A percentile compares a stretch with the other conserved stretches of the same genome.
phyloP scores from a whole-genome alignment of 352 stramenopile genomes.

The Elongisporangium prolatum region DNA sequence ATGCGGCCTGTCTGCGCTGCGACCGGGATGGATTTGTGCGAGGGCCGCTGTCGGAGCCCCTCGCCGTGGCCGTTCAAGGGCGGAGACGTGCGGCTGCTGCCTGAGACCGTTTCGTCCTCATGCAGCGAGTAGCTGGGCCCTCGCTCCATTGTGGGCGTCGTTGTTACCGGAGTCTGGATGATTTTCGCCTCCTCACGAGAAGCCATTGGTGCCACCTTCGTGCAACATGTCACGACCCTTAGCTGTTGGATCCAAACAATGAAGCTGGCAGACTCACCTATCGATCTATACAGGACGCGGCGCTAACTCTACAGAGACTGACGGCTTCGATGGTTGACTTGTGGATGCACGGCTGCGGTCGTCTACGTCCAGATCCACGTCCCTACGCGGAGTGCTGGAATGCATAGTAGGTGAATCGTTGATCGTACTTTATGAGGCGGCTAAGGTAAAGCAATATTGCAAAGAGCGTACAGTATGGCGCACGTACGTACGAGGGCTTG shows the following conservation, averaged over 20 bases:
- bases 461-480: neutral
- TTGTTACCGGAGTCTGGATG: slow-evolving; percentile 6
- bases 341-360: neutral
- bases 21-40: slow-evolving; percentile 6
- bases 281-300: no score
- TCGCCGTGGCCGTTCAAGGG: slow-evolving; percentile 14
- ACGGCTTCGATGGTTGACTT: neutral
- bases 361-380: neutral
- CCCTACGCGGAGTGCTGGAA: neutral
- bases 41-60: neutral
- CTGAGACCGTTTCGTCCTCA: slow-evolving; percentile 19
- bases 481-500: neutral
- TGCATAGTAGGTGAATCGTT: neutral
- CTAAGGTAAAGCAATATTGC: neutral
- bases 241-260: neutral
- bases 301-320: neutral
- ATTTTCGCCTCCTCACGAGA: neutral
- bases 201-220: slow-evolving; percentile 6
- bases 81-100: slow-evolving; percentile 7
- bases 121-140: slow-evolving; percentile 46
- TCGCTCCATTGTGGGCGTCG: slow-evolving; percentile 30
- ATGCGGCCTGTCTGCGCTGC: slow-evolving; percentile 45
- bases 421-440: neutral
- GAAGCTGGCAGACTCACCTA: neutral
- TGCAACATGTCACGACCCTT: neutral